These are phyloP conservation scores for Plantago ovata DNA, from an alignment of 257 asterid species.

Conservation along the genomic window DNA sequence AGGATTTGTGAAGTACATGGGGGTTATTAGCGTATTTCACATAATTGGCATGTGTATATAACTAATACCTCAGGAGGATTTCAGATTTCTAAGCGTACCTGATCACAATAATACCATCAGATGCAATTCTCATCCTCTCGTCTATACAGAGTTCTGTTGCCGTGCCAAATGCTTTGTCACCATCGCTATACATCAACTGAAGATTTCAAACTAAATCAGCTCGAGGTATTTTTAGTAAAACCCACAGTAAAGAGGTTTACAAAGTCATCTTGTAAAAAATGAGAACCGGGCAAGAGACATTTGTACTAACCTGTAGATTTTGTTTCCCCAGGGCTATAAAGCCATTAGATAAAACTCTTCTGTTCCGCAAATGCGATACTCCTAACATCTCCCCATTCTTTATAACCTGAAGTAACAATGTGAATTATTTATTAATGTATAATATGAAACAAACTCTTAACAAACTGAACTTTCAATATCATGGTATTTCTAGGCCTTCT, in stretches of 20 bases:
- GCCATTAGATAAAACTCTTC: slow-evolving; percentile 92
- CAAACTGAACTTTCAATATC: slow-evolving; percentile 4
- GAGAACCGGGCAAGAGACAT: slow-evolving; percentile 18
- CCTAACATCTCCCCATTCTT: slow-evolving; percentile 99
- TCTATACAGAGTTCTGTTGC: slow-evolving; percentile 82
- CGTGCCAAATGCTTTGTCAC: slow-evolving; percentile 99
- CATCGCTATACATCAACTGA: slow-evolving; percentile 98
- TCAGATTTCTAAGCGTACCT: slow-evolving; percentile 39
- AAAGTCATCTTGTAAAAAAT: slow-evolving; percentile 7
- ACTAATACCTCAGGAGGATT: too few species aligned
- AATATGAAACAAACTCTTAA: slow-evolving; percentile 14
- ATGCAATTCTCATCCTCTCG: slow-evolving; percentile 86
- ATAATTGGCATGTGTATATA: too few species aligned
- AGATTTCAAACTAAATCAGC: slow-evolving; percentile 30
- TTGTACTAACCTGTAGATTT: slow-evolving; percentile 67
- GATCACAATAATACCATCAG: slow-evolving; percentile 93
- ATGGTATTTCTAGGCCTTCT: slow-evolving; percentile 6
- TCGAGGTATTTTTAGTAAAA: slow-evolving; percentile 15
- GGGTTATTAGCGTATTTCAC: too few species aligned
- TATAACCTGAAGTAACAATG: slow-evolving; percentile 56
- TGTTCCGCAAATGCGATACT: slow-evolving; percentile 88
- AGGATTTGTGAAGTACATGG: too few species aligned
- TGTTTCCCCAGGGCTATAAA: slow-evolving; percentile 83
- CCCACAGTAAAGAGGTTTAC: slow-evolving; percentile 13
- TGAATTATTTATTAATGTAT: slow-evolving; percentile 14